Conservation (phyloP, 2,329 filamentous ascomycete species). For the Spiromastix sp. region DNA sequence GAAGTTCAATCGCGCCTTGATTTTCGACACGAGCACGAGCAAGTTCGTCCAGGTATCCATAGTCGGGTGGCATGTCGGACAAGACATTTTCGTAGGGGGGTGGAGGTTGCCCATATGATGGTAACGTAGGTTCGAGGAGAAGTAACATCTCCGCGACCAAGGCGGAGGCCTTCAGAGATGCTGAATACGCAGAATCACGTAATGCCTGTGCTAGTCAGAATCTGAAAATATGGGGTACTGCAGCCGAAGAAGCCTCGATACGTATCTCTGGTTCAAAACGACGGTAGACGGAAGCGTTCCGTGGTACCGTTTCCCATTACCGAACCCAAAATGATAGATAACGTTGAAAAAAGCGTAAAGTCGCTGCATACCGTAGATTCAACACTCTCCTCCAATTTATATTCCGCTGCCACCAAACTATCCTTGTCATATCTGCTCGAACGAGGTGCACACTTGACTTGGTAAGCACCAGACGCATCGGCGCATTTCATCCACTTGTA, state of each 20-base stretch:
- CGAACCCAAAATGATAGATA: not conserved
- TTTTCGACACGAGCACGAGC: not conserved
- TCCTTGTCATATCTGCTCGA: too few relatives aligned
- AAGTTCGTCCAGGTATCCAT: constrained; percentile 5
- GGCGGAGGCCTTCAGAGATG: constrained; percentile 8
- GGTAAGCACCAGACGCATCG: too few relatives aligned
- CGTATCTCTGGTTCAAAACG: not conserved
- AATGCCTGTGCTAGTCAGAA: constrained; percentile 7
- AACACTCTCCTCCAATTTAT: not conserved
- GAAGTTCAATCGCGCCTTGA: not conserved
- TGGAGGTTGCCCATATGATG: constrained; percentile 6
- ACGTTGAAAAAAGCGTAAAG: not conserved
- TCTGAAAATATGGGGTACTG: not conserved
- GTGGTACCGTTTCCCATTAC: not conserved
- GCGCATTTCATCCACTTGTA: too few relatives aligned
- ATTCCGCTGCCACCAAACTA: too few relatives aligned
- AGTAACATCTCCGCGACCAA: constrained; percentile 8
- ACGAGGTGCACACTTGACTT: too few relatives aligned
- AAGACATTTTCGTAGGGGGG: constrained; percentile 11
- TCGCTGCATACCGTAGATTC: constrained; percentile 3
- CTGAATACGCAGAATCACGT: constrained; percentile 3
- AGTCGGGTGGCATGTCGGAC: constrained; percentile 23
- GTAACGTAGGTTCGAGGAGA: constrained; percentile 3
- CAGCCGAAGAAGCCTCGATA: not conserved
- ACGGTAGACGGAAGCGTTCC: not conserved